A percentile compares a stretch with the other conserved stretches of the same genome.
Conservation (phyloP, 1,284 basidiomycete species). For the Abortiporus biennis region DNA sequence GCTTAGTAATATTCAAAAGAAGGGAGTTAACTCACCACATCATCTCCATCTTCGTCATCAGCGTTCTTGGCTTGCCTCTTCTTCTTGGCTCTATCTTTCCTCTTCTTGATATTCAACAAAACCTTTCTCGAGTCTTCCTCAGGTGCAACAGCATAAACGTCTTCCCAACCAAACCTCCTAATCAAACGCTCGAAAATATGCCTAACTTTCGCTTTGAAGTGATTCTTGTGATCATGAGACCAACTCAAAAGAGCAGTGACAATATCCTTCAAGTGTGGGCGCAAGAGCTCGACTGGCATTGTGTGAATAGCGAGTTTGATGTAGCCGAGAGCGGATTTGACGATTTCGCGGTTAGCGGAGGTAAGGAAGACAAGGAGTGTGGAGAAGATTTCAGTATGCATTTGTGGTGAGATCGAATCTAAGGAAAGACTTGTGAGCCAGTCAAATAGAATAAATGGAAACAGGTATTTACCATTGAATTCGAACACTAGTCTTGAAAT, state of each 20-base stretch:
- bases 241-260: constrained; percentile 86
- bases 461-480: constrained; percentile 68
- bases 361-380: constrained; percentile 89
- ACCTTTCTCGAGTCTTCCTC: constrained; percentile 76
- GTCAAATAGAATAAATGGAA: not conserved
- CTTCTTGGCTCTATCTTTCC: constrained; percentile 83
- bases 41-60: constrained; percentile 50
- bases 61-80: constrained; percentile 45
- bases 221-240: constrained; percentile 98
- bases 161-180: constrained; percentile 85
- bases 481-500: constrained; percentile 94
- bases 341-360: constrained; percentile 95
- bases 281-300: constrained; percentile 65
- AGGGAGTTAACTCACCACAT: constrained; percentile 29
- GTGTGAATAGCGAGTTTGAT: constrained; percentile 92
- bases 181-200: constrained; percentile 98
- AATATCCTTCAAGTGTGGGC: constrained; percentile 69
- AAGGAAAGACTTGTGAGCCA: not conserved
- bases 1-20: constrained; percentile 3
- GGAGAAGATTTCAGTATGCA: constrained; percentile 82
- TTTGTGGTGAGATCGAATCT: constrained; percentile 72
- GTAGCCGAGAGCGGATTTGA: constrained; percentile 94
- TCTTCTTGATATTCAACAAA: constrained; percentile 85
- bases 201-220: constrained; percentile 95
- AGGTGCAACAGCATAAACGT: constrained; percentile 64